phyloP scores from a whole-genome alignment of 371 early-diverging fungal genomes.

The Mortierella sp. region DNA sequence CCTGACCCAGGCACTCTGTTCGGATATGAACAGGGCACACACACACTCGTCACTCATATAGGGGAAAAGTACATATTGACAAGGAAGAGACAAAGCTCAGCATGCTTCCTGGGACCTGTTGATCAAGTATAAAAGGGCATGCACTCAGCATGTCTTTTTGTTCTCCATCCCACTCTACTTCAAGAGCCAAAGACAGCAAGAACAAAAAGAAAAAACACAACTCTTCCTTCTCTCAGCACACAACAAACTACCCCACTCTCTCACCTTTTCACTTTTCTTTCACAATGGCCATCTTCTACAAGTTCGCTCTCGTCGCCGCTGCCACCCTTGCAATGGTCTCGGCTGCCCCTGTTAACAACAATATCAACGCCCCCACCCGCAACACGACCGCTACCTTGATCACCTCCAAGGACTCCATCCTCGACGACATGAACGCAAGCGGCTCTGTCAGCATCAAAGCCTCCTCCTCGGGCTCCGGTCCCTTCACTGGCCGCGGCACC shows the following conservation, averaged over 20 bases:
- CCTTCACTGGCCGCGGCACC: slow-evolving; percentile 37
- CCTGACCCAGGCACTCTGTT: no score
- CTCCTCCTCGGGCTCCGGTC: neutral
- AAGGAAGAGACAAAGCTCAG: no score
- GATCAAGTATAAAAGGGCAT: no score
- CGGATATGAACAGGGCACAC: no score
- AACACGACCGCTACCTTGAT: slow-evolving; percentile 16
- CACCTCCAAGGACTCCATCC: neutral
- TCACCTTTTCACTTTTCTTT: neutral
- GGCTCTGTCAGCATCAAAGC: neutral
- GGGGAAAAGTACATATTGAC: no score
- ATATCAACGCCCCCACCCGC: neutral
- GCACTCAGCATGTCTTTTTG: no score
- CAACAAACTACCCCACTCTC: neutral
- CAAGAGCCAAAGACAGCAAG: no score
- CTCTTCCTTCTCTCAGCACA: neutral
- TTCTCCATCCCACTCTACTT: no score
- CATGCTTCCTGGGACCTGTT: no score
- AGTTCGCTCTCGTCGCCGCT: slow-evolving; percentile 30
- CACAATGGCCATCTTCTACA: slow-evolving; percentile 36
- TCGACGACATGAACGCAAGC: no score
- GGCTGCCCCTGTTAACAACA: slow-evolving; percentile 21
- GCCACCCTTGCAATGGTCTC: slow-evolving; percentile 21
- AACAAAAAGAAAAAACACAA: no score
- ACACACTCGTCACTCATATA: no score